Evolutionary conservation across 208 protist species (phyloP).

Genomic region (Trypanosomatidae sp.): DNA sequence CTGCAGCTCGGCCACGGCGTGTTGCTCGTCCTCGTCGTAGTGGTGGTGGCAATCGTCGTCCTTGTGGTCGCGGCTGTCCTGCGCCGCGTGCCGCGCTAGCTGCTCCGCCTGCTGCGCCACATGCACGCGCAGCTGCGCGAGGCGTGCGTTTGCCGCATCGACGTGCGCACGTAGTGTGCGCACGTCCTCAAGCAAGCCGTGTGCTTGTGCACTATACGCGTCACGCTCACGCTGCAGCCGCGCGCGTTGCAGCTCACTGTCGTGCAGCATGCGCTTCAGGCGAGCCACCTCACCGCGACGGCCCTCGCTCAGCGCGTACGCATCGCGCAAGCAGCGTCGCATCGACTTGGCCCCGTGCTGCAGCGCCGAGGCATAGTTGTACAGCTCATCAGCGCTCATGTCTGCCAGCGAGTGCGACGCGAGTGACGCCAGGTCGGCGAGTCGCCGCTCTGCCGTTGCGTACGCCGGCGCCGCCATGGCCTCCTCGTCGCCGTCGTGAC

Average conservation of each 20-base stretch:
- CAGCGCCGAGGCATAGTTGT: slow-evolving; percentile 29
- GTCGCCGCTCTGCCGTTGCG: neutral
- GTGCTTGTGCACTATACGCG: neutral
- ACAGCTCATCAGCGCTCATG: slow-evolving; percentile 28
- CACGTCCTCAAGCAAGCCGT: slow-evolving; percentile 3
- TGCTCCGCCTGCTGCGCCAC: no score
- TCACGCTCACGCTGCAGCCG: slow-evolving; percentile 6
- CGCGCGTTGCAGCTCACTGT: slow-evolving; percentile 17
- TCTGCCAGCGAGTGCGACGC: slow-evolving; percentile 11
- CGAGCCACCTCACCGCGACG: slow-evolving; percentile 42
- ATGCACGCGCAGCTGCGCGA: no score
- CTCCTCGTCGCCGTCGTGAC: no score
- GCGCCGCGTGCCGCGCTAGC: no score
- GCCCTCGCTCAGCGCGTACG: slow-evolving; percentile 33
- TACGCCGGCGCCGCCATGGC: neutral
- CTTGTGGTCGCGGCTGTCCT: no score
- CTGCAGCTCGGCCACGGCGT: no score
- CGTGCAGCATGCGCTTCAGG: slow-evolving; percentile 34
- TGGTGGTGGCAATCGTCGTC: no score
- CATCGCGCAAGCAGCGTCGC: slow-evolving; percentile 15
- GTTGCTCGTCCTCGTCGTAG: no score
- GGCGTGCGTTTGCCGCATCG: neutral
- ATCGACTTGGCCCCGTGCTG: slow-evolving; percentile 21
- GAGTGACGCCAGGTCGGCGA: slow-evolving; percentile 11
- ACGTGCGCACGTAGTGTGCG: slow-evolving; percentile 5